These are phyloP conservation scores for Sonneratia alba DNA, from an alignment of 345 rosid species.

Conservation along the genomic window DNA sequence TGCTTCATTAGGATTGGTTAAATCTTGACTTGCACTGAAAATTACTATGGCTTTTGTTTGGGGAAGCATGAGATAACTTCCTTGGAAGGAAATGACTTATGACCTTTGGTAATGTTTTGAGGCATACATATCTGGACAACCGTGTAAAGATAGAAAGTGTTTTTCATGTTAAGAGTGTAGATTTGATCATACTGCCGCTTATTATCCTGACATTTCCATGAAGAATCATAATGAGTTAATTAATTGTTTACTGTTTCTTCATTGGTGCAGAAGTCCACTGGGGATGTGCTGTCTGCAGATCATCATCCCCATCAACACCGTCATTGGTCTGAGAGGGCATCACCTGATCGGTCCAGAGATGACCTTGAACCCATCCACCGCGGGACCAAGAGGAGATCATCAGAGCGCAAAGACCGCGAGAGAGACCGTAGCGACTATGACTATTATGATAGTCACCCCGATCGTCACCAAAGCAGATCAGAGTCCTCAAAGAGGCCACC, in stretches of 20 bases:
- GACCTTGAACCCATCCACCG: slow-evolving; percentile 36
- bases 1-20: neutral
- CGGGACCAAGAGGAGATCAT: slow-evolving; percentile 55
- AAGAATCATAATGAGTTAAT: neutral
- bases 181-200: neutral
- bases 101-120: neutral
- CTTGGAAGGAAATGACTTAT: neutral
- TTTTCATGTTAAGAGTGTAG: neutral
- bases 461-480: slow-evolving; percentile 23
- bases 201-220: neutral
- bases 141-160: neutral
- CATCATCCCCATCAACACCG: slow-evolving; percentile 28
- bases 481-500: slow-evolving; percentile 1
- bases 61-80: neutral
- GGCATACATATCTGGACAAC: neutral
- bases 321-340: slow-evolving; percentile 34
- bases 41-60: neutral
- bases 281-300: slow-evolving; percentile 27
- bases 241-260: neutral
- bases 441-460: slow-evolving; percentile 23
- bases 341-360: neutral
- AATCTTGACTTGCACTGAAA: neutral
- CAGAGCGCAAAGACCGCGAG: slow-evolving; percentile 28
- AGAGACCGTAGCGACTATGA: slow-evolving; percentile 27
- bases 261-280: slow-evolving; percentile 28